Evolutionary conservation across 352 stramenopile genomes (phyloP).

Genomic region (Peronospora destructor): DNA sequence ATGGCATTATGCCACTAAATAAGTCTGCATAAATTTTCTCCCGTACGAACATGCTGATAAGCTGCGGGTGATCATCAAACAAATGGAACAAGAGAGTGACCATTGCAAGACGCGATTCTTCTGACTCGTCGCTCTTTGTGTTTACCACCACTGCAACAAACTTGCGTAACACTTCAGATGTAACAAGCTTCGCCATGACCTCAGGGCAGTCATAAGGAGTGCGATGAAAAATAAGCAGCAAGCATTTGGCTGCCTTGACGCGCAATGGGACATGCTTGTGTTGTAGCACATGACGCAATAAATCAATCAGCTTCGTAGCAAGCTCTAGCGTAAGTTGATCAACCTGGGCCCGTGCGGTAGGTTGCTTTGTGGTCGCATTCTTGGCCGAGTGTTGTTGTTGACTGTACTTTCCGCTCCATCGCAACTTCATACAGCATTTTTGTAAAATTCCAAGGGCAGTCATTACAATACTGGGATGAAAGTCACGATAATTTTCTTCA

Average conservation of each 20-base stretch:
- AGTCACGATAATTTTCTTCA: conserved; percentile 21
- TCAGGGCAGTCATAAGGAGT: conserved; percentile 27
- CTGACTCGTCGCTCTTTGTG: conserved; percentile 41
- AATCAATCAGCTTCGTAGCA: conserved; percentile 34
- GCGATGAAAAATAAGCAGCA: conserved; percentile 54
- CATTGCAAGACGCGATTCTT: conserved; percentile 63
- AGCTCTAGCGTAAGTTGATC: conserved; percentile 36
- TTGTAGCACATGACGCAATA: conserved; percentile 41
- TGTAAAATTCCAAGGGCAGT: conserved; percentile 61
- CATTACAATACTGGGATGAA: conserved; percentile 62
- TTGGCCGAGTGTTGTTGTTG: conserved; percentile 8
- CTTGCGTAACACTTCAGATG: conserved; percentile 41
- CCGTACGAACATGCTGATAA: conserved; percentile 53
- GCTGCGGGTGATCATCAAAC: conserved; percentile 45
- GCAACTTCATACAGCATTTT: conserved; percentile 65
- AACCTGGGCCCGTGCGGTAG: conserved; percentile 16
- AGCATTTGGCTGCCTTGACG: conserved; percentile 62
- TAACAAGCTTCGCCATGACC: conserved; percentile 39
- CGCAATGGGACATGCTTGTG: conserved; percentile 56
- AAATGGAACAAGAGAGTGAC: conserved; percentile 59
- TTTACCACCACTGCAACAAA: conserved; percentile 51
- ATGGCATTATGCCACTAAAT: conserved; percentile 42
- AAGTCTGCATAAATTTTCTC: conserved; percentile 53
- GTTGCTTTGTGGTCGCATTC: conserved; percentile 5
- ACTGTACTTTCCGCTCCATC: conserved; percentile 32